Base-by-base conservation (phyloP, 1,284 basidiomycete genomes). In the Schizophyllum amplum region DNA sequence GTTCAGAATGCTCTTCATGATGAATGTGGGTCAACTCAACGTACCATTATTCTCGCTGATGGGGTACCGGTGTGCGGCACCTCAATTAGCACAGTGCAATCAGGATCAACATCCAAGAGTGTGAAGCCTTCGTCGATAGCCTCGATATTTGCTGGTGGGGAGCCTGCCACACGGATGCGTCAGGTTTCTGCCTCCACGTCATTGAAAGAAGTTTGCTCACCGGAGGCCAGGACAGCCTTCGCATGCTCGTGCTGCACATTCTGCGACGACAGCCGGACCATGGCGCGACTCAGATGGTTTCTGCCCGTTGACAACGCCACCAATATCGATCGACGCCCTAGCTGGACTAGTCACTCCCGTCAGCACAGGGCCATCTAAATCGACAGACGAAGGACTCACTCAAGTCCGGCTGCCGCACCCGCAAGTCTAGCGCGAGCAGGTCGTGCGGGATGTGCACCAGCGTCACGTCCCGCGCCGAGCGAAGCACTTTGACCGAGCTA, bases 1-100 rank as follows among this genome's bases (percentile, higher is more conserved):
- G 23, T 46, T 22, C 46, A 51, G 24, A 51, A 25, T 24, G 23
- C 24, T 24, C 42, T 24, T 52, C 23, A 49, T n/a, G 13, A 42
- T 24, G 11, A 27, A 33, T 26, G 27, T 25, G 15, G 17, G 24
- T n/a, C n/a, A n/a, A 46, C 4, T 53, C 27, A 22, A 60, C 73
- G 25, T 61, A 87, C 86, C 72, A 88, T 75, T 4, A 75, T 75
- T 58, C 77, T 74, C 53, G 79, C 76, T 20, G 77, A 73, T 4
- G 83, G 81, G 1, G 70, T 76, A 66, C 86, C 82, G 0, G 80
- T 78, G 65, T 90, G 83, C 5, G 87, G 86, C 26, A 89, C 65
- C 26, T 76, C 69, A 54, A 89, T 66, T n/a, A 71, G 67, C 5
- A 86, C 60, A 9, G 69, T 69, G 4, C 72, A 71, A 53, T 77